phyloP scores from a whole-genome alignment of 768 basidiomycete species.

The Hygrocybe coccinea region DNA sequence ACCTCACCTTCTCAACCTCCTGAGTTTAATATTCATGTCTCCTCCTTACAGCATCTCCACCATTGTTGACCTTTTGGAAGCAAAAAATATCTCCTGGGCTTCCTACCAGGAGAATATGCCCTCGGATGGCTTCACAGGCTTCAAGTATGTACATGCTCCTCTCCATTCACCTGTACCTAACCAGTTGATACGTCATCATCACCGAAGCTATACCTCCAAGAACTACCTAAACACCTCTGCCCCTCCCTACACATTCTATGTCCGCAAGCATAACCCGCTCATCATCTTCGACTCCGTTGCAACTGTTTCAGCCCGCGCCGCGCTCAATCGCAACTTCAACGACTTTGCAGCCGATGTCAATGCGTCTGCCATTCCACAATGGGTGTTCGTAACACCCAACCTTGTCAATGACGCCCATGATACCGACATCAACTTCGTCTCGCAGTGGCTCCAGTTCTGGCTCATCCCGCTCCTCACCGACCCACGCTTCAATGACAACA shows the following conservation, averaged over 20 bases:
- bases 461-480: conserved; percentile 48
- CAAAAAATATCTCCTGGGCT: conserved; percentile 54
- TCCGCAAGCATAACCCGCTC: conserved; percentile 53
- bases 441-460: conserved; percentile 46
- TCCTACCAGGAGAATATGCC: conserved; percentile 60
- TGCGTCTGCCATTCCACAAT: conserved; percentile 49
- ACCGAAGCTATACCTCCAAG: conserved; percentile 16
- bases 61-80: conserved; percentile 56
- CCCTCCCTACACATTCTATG: conserved; percentile 45
- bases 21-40: neutral
- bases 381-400: conserved; percentile 62
- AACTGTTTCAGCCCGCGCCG: conserved; percentile 35
- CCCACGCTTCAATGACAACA: conserved; percentile 47
- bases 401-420: conserved; percentile 59
- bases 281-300: conserved; percentile 50
- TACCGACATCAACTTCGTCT: conserved; percentile 46
- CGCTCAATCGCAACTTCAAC: conserved; percentile 55
- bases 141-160: conserved; percentile 25
- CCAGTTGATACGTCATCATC: too few relatives aligned
- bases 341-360: conserved; percentile 54
- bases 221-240: conserved; percentile 36
- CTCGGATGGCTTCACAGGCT: conserved; percentile 41
- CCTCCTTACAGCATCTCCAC: conserved; percentile 37
- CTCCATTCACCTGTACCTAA: conserved; percentile 17
- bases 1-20: neutral